These are phyloP conservation scores for Ascochyta clinopodiicola DNA, from an alignment of 2,329 filamentous ascomycete genomes.

Conservation along the genomic window DNA sequence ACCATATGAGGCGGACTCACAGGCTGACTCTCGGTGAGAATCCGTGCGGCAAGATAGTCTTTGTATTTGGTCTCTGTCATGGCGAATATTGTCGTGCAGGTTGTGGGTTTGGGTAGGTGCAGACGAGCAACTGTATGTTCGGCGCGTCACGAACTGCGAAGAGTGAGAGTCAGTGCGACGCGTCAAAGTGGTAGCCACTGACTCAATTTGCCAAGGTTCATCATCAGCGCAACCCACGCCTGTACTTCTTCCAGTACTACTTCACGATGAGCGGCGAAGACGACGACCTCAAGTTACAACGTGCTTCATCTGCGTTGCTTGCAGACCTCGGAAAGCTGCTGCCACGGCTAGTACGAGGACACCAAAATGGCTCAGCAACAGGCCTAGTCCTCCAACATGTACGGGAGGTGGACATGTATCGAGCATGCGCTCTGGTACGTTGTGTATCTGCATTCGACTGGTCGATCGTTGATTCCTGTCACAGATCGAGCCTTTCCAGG, in stretches of 20 bases:
- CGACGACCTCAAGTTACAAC: conserved; percentile 54
- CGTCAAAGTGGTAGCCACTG: conserved; percentile 34
- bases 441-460: neutral
- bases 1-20: conserved; percentile 55
- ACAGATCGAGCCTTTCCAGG: conserved; percentile 86
- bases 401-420: conserved; percentile 49
- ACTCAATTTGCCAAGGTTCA: conserved; percentile 32
- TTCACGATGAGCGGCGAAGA: conserved; percentile 51
- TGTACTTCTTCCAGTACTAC: conserved; percentile 4
- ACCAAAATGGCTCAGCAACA: conserved; percentile 24
- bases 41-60: conserved; percentile 75
- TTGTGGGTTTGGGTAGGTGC: neutral
- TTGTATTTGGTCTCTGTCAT: conserved; percentile 67
- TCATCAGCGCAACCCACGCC: conserved; percentile 4
- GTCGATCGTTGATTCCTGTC: conserved; percentile 4
- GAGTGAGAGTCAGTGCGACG: conserved; percentile 36
- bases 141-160: conserved; percentile 11
- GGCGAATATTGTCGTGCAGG: conserved; percentile 3
- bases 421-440: conserved; percentile 45
- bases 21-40: conserved; percentile 76
- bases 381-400: conserved; percentile 47
- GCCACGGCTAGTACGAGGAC: conserved; percentile 49
- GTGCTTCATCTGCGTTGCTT: conserved; percentile 49
- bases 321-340: conserved; percentile 41
- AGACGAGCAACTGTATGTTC: neutral